Conservation (phyloP, 495 filamentous ascomycete species). For the Penicillium psychrofluorescens region DNA sequence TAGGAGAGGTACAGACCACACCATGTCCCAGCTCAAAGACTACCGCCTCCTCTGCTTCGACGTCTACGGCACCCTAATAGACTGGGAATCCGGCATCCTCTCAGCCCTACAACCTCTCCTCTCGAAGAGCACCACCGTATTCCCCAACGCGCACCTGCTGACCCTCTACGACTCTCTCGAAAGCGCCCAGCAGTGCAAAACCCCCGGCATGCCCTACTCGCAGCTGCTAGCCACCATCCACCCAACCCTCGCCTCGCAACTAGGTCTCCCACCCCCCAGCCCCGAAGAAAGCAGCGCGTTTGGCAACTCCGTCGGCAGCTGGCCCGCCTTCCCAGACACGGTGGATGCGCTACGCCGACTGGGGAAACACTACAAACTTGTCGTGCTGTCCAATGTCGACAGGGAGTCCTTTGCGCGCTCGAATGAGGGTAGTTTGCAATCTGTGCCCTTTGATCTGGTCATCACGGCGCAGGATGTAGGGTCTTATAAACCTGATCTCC, state of each 20-base stretch:
- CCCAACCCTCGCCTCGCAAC: conserved; percentile 32
- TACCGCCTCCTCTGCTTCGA: conserved; percentile 63
- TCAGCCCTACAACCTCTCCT: conserved; percentile 35
- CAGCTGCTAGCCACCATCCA: conserved; percentile 47
- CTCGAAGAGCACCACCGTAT: conserved; percentile 26
- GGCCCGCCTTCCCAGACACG: conserved; percentile 62
- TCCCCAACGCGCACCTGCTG: conserved; percentile 34
- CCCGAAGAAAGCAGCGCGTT: conserved; percentile 29
- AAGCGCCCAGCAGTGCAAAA: conserved; percentile 32
- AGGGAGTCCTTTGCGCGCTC: conserved; percentile 51
- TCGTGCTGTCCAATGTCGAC: conserved; percentile 69
- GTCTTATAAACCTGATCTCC: conserved; percentile 61
- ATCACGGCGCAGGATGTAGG: conserved; percentile 73
- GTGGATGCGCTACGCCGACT: conserved; percentile 51
- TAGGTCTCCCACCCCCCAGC: conserved; percentile 28
- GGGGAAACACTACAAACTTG: conserved; percentile 54
- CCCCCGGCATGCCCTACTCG: conserved; percentile 51
- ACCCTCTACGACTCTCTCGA: conserved; percentile 36
- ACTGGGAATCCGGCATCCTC: conserved; percentile 56
- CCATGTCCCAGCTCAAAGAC: conserved; percentile 27
- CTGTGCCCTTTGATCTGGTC: conserved; percentile 54
- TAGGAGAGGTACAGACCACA: no score
- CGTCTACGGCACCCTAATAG: conserved; percentile 76
- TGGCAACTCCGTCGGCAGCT: conserved; percentile 48
- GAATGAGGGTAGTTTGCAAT: conserved; percentile 40